Conservation (phyloP, 2,329 filamentous ascomycete species). For the Xylariales sp. region DNA sequence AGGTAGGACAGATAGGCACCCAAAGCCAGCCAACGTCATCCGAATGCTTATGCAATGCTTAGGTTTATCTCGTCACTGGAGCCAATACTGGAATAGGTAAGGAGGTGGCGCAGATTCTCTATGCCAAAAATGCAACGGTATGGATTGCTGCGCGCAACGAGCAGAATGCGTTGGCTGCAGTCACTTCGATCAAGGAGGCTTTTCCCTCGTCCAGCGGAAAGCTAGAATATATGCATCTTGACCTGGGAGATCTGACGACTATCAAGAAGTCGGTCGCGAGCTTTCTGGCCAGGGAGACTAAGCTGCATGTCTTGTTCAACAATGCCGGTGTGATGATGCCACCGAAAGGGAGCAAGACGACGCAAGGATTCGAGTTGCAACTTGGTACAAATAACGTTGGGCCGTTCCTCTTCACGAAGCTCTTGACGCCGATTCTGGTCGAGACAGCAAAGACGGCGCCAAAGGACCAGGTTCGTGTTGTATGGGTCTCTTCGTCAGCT, state of each 20-base stretch:
- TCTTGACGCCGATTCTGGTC: conserved; percentile 21
- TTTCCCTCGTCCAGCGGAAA: conserved; percentile 25
- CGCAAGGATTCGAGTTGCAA: conserved; percentile 28
- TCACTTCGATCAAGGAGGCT: conserved; percentile 30
- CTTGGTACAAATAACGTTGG: conserved; percentile 25
- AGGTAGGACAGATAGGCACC: not conserved
- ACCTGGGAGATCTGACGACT: conserved; percentile 33
- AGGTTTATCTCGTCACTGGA: conserved; percentile 6
- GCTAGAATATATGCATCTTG: conserved; percentile 31
- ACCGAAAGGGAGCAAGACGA: conserved; percentile 18
- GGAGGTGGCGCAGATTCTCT: conserved; percentile 1
- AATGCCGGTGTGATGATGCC: conserved; percentile 36
- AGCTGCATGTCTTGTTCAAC: conserved; percentile 35
- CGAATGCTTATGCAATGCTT: not conserved
- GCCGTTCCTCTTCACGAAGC: conserved; percentile 24
- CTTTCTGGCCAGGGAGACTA: conserved; percentile 30
- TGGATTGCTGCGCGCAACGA: conserved; percentile 37
- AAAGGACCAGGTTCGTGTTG: conserved; percentile 6
- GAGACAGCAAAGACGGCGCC: conserved; percentile 20
- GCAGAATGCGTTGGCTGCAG: conserved; percentile 32
- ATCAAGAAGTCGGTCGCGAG: conserved; percentile 31
- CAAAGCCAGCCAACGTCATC: not conserved
- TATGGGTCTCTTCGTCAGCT: conserved; percentile 3
- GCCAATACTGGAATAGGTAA: conserved; percentile 5
- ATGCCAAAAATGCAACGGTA: conserved; percentile 16